phyloP scores from a whole-genome alignment of 495 filamentous ascomycete genomes.

The Aspergillus bridgeri region DNA sequence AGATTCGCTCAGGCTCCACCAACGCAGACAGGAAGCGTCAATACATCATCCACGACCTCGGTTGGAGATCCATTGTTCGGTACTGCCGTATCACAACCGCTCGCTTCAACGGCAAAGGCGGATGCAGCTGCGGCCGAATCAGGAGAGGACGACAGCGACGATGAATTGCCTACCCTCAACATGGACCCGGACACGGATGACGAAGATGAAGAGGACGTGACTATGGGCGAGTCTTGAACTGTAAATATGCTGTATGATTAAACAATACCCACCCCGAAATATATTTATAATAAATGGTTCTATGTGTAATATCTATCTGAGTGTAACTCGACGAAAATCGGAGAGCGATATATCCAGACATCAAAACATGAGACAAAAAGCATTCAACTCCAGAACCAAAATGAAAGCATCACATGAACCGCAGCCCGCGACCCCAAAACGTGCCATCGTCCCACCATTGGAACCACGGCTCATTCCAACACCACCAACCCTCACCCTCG shows the following conservation, averaged over 20 bases:
- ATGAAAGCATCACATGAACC: slow-evolving; percentile 28
- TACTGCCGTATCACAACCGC: slow-evolving; percentile 3
- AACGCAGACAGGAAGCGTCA: neutral
- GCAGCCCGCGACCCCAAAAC: slow-evolving; percentile 66
- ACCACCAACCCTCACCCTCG: slow-evolving; percentile 51
- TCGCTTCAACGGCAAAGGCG: neutral
- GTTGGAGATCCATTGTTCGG: slow-evolving; percentile 5
- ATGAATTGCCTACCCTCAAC: slow-evolving; percentile 48
- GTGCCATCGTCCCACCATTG: slow-evolving; percentile 47
- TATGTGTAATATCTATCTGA: slow-evolving; percentile 4
- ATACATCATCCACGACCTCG: neutral
- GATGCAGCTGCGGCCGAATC: slow-evolving; percentile 6
- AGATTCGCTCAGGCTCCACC: slow-evolving; percentile 5
- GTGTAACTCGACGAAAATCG: neutral
- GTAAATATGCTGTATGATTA: slow-evolving; percentile 6
- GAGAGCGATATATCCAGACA: slow-evolving; percentile 5
- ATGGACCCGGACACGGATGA: slow-evolving; percentile 47
- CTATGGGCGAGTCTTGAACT: slow-evolving; percentile 27
- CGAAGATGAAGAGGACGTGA: slow-evolving; percentile 36
- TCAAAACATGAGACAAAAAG: neutral
- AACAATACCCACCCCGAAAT: neutral
- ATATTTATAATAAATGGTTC: neutral
- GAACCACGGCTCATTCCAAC: slow-evolving; percentile 52
- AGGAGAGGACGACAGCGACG: slow-evolving; percentile 44
- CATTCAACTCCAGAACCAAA: neutral